Base-by-base conservation (phyloP, 345 rosid genomes). In the Euphorbia pulcherrima region DNA sequence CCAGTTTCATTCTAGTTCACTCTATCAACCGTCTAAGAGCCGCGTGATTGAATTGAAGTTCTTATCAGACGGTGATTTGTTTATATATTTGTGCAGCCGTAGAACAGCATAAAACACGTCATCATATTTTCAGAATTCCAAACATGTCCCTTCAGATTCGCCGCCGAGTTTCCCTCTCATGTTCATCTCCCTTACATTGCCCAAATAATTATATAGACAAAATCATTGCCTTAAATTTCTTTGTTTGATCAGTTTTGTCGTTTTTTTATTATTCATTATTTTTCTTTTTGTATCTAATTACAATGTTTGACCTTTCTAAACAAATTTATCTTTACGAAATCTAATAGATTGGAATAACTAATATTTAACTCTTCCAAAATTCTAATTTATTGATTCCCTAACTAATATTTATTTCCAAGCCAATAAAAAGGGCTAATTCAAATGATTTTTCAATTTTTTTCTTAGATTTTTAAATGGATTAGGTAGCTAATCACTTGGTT, bases 111-210 rank as follows among this genome's bases (percentile, higher is more conserved):
- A 33, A 33, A 33, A 7, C 37, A 33, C 37, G 4, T 33, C 37
- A 33, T 7, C 37, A 33, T 33, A 47, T n/a, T 50, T 8, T 21
- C n/a, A 18, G 10, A 18, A 37, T 1, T 18, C 40, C 8, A 44
- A 47, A 67, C 83, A 60, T 79, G 81, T 76, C 53, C 72, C 75
- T 62, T 80, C 73, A 80, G 86, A 84, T 84, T 84, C 88, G 74
- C 73, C 85, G 87, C 87, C 88, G 87, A 71, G 74, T 68, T 79
- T 86, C 76, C 64, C 86, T 86, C 86, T 27, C 74, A 69, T 75
- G 81, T 82, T 76, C 71, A 52, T 68, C 35, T 30, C 64, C 47
- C 50, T 55, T 23, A 44, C 12, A 41, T 41, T 41, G 2, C 47
- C 7, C 13, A 44, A 44, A 44, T 44, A 44, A 44, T 44, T 12